A percentile compares a stretch with the other conserved stretches of the same genome.
These are phyloP conservation scores for Halophytophthora polymorphica DNA, from an alignment of 352 stramenopile genomes.

Conservation along the genomic window DNA sequence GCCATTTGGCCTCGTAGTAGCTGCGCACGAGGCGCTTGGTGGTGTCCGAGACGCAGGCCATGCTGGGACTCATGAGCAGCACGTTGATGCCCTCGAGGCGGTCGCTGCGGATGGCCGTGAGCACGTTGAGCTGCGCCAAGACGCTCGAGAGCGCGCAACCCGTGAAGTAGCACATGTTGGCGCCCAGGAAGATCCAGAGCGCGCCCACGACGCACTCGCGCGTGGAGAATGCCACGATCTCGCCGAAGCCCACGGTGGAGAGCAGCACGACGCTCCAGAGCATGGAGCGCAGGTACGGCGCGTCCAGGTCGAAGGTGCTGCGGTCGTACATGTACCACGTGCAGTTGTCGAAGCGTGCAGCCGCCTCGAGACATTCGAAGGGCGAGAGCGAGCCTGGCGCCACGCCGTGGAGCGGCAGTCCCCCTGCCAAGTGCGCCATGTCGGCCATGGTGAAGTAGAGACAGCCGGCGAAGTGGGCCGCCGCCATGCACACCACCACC, in stretches of 20 bases:
- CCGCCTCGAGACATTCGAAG: conserved; percentile 43
- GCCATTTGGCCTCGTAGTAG: conserved; percentile 76
- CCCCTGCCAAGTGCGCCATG: conserved; percentile 34
- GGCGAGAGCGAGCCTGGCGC: conserved; percentile 27
- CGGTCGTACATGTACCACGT: conserved; percentile 73
- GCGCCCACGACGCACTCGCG: conserved; percentile 50
- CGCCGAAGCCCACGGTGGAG: conserved; percentile 68
- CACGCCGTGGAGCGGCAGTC: conserved; percentile 33
- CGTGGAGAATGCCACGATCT: conserved; percentile 61
- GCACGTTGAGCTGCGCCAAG: conserved; percentile 47
- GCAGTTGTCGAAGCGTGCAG: conserved; percentile 52
- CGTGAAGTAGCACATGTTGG: conserved; percentile 76
- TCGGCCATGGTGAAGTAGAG: conserved; percentile 61
- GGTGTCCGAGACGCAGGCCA: conserved; percentile 35
- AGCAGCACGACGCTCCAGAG: conserved; percentile 73
- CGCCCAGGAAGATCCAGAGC: conserved; percentile 70
- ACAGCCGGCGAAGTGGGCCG: conserved; percentile 44
- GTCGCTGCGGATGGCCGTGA: conserved; percentile 41
- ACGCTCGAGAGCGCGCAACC: conserved; percentile 56
- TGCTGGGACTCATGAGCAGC: conserved; percentile 37
- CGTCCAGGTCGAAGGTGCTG: conserved; percentile 55
- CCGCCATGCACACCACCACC: conserved; percentile 36
- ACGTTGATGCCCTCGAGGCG: conserved; percentile 65
- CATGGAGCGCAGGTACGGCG: conserved; percentile 56
- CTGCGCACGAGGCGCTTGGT: conserved; percentile 53